Conservation (phyloP, 2,329 filamentous ascomycete species). For the Tolypocladium cylindrosporum region DNA sequence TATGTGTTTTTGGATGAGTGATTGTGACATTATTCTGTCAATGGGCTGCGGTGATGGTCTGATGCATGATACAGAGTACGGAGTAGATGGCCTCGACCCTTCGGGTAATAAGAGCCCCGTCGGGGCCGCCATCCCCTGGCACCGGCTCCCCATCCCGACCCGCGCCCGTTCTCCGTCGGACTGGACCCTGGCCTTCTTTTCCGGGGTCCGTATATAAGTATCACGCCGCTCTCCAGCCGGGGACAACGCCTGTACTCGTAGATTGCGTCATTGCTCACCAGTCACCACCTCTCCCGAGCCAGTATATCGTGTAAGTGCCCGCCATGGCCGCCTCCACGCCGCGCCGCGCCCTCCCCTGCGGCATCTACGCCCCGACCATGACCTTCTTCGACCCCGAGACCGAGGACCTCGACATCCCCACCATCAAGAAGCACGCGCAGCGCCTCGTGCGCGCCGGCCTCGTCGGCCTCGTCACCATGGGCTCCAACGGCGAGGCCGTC, state of each 20-base stretch:
- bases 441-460: constrained; percentile 69
- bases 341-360: constrained; percentile 48
- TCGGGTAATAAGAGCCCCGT: background rate
- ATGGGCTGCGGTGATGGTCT: background rate
- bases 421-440: constrained; percentile 71
- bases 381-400: constrained; percentile 81
- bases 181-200: background rate
- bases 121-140: background rate
- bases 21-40: background rate
- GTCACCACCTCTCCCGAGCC: background rate
- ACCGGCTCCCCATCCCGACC: background rate
- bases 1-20: too few relatives aligned
- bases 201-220: background rate
- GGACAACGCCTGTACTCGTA: background rate
- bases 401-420: constrained; percentile 73
- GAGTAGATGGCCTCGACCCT: background rate
- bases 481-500: constrained; percentile 83
- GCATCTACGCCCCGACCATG: constrained; percentile 83
- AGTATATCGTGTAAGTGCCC: background rate
- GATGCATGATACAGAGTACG: too few relatives aligned
- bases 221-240: background rate
- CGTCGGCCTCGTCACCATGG: constrained; percentile 75
- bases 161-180: background rate
- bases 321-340: background rate
- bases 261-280: too few relatives aligned